Base-by-base conservation (phyloP, 495 filamentous ascomycete genomes). In the Gamarada debralockiae region DNA sequence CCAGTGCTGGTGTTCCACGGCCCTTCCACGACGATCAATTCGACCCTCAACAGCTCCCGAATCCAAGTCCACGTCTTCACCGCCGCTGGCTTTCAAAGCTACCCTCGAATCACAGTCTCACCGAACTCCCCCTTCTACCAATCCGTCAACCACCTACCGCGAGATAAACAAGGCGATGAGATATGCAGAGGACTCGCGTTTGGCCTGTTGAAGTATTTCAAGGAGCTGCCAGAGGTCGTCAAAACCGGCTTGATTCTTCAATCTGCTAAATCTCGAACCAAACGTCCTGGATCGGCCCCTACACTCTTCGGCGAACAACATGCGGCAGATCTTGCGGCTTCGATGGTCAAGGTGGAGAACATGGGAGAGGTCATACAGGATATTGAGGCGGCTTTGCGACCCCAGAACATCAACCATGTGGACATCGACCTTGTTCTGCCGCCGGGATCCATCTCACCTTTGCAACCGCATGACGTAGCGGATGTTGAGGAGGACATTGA, bases 51-150 rank as follows among this genome's bases (percentile, higher is more conserved):
- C 71, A 92, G 83, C 69, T 93, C 90, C 40, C 86, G 92, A 56
- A 90, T 97, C 56, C 92, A 97, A 73, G 81, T 90, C 52, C 90
- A 97, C 70, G 77, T 97, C 67, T 89, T 92, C 73, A 87, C 86
- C 48, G 81, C 89, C 2, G 92, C 89, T 40, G 93, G 93, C 45
- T 85, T 92, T 50, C 83, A 87, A 56, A 89, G 85, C 48, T 97
- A 90, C 65, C 83, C 88, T 53, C 89, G 93, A 58, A 81, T 98
- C 57, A 92, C 89, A 12, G 82, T 97, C 48, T 93, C 93, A 20
- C 92, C 92, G 20, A 92, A 84, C 51, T 95, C 92, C n/a, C 84
- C 93, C n/a, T 82, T 95, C 55, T 98, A 97, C 66, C 81, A 83
- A 52, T 91, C 90, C 25, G 92, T 98, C 64, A 85, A 86, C 64